A percentile compares a stretch with the other conserved stretches of the same genome.
Evolutionary conservation across 371 early-diverging fungal species (phyloP).

Genomic region (Mortierella sp.): DNA sequence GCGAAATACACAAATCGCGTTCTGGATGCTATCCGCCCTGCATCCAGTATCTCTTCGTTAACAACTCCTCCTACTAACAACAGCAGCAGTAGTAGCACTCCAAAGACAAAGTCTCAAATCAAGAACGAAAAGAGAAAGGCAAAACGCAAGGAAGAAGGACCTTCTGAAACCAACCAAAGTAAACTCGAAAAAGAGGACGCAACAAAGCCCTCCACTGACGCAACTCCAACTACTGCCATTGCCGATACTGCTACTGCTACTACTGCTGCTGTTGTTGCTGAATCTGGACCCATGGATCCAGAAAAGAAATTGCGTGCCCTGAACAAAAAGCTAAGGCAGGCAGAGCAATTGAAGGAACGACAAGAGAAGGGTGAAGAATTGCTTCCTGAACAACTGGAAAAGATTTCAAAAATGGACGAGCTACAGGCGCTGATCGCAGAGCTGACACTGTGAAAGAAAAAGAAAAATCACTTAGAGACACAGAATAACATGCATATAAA

Average conservation of each 20-base stretch:
- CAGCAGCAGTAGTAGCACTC: slow-evolving; percentile 4
- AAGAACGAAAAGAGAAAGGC: slow-evolving; percentile 55
- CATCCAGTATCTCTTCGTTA: not conserved
- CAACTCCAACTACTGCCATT: not conserved
- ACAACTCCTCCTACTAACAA: not conserved
- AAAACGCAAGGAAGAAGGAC: slow-evolving; percentile 36
- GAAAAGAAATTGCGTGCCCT: slow-evolving; percentile 63
- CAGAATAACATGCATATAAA: not conserved
- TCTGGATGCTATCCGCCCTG: slow-evolving; percentile 41
- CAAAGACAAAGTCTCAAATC: slow-evolving; percentile 41
- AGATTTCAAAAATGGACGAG: slow-evolving; percentile 55
- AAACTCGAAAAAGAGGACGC: not conserved
- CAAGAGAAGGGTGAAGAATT: slow-evolving; percentile 55
- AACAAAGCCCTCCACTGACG: not conserved
- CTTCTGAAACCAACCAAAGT: not conserved
- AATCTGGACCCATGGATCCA: slow-evolving; percentile 33
- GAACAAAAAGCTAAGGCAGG: slow-evolving; percentile 65
- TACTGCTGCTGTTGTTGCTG: not conserved
- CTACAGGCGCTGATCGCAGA: slow-evolving; percentile 53
- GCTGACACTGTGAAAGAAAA: slow-evolving; percentile 18
- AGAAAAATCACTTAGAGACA: not conserved
- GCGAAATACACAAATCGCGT: slow-evolving; percentile 69
- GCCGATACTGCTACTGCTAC: not conserved
- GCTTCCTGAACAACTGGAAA: slow-evolving; percentile 60
- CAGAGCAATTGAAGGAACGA: slow-evolving; percentile 59